Evolutionary conservation across 2,329 filamentous ascomycete species (phyloP).

Genomic region (Akanthomyces dipterigenus): DNA sequence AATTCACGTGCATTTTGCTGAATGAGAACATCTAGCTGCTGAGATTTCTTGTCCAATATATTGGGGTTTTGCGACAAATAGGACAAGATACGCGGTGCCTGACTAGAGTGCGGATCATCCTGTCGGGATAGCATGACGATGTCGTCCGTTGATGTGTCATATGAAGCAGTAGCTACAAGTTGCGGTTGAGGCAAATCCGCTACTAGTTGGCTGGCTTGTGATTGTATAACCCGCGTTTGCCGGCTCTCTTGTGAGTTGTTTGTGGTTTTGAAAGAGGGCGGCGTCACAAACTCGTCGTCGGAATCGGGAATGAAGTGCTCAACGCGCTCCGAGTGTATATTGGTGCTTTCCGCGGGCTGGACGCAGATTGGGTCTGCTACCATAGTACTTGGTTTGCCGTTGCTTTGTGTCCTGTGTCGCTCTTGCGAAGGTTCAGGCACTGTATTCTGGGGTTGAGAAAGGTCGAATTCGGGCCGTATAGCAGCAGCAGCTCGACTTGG

Average conservation of each 20-base stretch:
- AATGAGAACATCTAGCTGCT: slow-evolving; percentile 34
- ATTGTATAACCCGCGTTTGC: background rate
- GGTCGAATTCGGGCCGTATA: background rate
- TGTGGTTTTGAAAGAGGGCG: slow-evolving; percentile 30
- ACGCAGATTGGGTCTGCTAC: too few relatives aligned
- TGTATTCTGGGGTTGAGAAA: slow-evolving; percentile 11
- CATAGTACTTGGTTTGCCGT: too few relatives aligned
- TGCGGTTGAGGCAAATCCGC: background rate
- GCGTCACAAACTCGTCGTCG: slow-evolving; percentile 47
- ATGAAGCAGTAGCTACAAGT: background rate
- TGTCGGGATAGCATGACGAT: background rate
- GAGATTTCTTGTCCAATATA: slow-evolving; percentile 29
- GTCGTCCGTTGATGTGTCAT: background rate
- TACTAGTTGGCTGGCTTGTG: background rate
- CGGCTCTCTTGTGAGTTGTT: background rate
- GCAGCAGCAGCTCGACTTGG: slow-evolving; percentile 4
- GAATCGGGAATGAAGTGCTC: slow-evolving; percentile 47
- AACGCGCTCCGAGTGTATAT: background rate
- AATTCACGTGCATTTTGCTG: slow-evolving; percentile 43
- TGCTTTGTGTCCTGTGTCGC: background rate
- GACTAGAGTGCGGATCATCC: slow-evolving; percentile 15
- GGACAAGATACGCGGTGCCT: slow-evolving; percentile 23
- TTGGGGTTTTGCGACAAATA: slow-evolving; percentile 24
- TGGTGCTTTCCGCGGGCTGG: background rate
- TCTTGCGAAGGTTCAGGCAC: slow-evolving; percentile 13